Base-by-base conservation (phyloP, 306 rosid species). In the Clitoria ternatea region DNA sequence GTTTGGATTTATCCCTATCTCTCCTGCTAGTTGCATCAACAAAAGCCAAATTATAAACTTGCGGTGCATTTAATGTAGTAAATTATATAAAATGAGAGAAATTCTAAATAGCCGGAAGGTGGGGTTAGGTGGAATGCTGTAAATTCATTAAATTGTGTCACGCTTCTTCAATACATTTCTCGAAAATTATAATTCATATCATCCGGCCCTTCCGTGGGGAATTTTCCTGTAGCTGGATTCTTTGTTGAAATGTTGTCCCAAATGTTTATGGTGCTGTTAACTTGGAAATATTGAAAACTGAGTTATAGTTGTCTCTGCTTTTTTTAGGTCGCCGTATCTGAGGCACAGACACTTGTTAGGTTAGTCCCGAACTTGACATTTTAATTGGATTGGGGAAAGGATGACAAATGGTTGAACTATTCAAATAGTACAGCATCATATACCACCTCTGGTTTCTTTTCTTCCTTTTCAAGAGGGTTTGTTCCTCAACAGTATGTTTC, bases 81-180 rank as follows among this genome's bases (percentile, higher is more conserved):
- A 53, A 37, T 77, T 44, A 5, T 44, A 54, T 13, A n/a, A n/a
- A n/a, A n/a, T n/a, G n/a, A n/a, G n/a, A n/a, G n/a, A n/a, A n/a
- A n/a, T n/a, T n/a, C n/a, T n/a, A n/a, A n/a, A n/a, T n/a, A n/a
- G n/a, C n/a, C 29, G 60, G 27, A 10, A 61, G 29, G 48, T 20
- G 77, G 73, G 80, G 72, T 18, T 53, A 45, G 77, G 18, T 47
- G 43, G 45, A 69, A 77, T 22, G 61, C 35, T 79, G 87, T 79
- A 72, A 79, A 79, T 79, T 79, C 79, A 66, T 66, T 65, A 19
- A 66, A 76, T 66, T 70, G 71, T 36, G 65, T 70, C 29, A 4
- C 56, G 13, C 76, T 74, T 57, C 50, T 70, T 56, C 47, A 29
- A 33, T 33, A 57, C 49, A 56, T 69, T 59, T n/a, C 54, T 53